Percentiles rank a stretch among this genome's conserved stretches.
Evolutionary conservation across 2,329 filamentous ascomycete genomes (phyloP).

Genomic region (Plenodomus lindquistii): DNA sequence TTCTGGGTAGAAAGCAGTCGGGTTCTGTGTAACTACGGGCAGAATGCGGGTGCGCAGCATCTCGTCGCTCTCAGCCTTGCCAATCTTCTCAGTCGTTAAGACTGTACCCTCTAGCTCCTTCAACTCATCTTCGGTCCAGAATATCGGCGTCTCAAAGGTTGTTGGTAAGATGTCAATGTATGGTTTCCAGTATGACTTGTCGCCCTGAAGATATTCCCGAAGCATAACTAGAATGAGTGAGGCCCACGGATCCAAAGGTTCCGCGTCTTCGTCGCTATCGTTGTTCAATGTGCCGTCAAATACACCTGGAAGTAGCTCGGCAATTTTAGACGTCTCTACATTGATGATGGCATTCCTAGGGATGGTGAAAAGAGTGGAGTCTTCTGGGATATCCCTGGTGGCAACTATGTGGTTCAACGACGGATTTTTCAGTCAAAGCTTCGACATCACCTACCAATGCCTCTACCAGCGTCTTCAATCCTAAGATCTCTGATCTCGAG

Average conservation of each 20-base stretch:
- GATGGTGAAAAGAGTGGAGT: constrained; percentile 24
- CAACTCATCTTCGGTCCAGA: constrained; percentile 22
- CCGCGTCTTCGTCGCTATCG: constrained; percentile 17
- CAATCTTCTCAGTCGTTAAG: constrained; percentile 24
- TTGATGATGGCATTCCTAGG: constrained; percentile 26
- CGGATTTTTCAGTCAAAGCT: background rate
- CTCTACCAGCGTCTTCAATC: constrained; percentile 22
- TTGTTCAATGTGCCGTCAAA: constrained; percentile 15
- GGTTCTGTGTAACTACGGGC: constrained; percentile 15
- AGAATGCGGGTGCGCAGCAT: constrained; percentile 21
- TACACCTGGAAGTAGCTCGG: constrained; percentile 15
- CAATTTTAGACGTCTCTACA: constrained; percentile 21
- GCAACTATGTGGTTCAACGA: constrained; percentile 10
- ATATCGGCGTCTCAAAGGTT: constrained; percentile 27
- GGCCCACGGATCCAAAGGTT: constrained; percentile 24
- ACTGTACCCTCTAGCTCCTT: constrained; percentile 25
- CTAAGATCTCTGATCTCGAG: constrained; percentile 25
- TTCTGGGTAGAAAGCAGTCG: constrained; percentile 12
- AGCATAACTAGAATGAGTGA: constrained; percentile 26
- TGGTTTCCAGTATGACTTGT: constrained; percentile 25
- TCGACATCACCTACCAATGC: constrained; percentile 18
- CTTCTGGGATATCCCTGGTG: constrained; percentile 16
- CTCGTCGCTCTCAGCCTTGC: constrained; percentile 21
- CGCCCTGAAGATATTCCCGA: constrained; percentile 25
- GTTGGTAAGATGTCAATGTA: constrained; percentile 25